Conservation (phyloP, 2,329 filamentous ascomycete species). For the Colletotrichum sp. region DNA sequence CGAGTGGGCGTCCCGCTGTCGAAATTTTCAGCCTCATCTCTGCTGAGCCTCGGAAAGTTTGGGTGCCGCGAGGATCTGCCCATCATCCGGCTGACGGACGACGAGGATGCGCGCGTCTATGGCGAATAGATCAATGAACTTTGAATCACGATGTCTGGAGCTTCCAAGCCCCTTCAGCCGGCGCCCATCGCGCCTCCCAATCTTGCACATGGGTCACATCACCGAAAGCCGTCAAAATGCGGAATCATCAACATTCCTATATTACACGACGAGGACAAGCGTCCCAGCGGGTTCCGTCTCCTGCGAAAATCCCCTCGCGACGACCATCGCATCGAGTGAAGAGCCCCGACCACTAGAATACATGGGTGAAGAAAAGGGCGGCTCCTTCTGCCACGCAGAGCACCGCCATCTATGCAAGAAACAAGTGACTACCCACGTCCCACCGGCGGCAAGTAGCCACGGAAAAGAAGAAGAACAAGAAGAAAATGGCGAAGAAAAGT, state of each 20-base stretch:
- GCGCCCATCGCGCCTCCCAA: neutral
- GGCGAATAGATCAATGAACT: rapidly evolving
- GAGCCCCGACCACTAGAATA: neutral
- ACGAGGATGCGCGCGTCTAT: neutral
- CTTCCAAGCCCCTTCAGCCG: rapidly evolving
- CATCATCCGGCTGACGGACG: too few species aligned
- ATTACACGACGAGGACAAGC: neutral
- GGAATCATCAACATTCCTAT: neutral
- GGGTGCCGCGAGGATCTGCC: too few species aligned
- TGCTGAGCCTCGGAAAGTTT: neutral
- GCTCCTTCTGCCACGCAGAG: neutral
- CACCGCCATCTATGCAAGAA: neutral
- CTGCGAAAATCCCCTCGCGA: too few species aligned
- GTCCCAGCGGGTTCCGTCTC: neutral
- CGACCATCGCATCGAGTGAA: neutral
- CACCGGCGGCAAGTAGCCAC: neutral
- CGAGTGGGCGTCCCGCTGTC: neutral
- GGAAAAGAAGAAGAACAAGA: neutral
- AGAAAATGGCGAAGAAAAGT: neutral
- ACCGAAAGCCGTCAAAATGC: neutral
- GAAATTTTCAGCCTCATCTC: neutral
- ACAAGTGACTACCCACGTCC: neutral
- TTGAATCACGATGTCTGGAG: neutral
- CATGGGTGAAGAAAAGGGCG: neutral
- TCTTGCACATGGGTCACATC: neutral